Evolutionary conservation across 176 grass and related monocot genomes (phyloP), one percentile per base, ranked within the genome.

Genomic region (Miscanthus lutarioriparius): DNA sequence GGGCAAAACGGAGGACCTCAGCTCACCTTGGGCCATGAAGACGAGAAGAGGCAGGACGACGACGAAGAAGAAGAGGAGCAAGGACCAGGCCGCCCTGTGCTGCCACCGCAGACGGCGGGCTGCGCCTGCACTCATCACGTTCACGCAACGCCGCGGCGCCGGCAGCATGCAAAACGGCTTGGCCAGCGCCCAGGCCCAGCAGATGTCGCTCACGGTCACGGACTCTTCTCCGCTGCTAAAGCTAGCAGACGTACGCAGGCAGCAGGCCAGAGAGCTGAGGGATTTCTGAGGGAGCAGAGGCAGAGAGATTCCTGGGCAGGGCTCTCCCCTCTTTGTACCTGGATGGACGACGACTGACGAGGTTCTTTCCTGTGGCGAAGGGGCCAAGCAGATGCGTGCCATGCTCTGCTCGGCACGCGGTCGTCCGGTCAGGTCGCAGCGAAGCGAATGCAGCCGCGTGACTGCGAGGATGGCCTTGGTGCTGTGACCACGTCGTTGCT

Each of bases 291-390:
- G 1, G 28, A 30, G 28, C 28, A 30, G 28, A 30, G 28, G 28
- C 28, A 30, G 28, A 30, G 28, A 30, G 28, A 30, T 30, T 30
- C 48, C 53, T n/a, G 19, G 53, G 47, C 47, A 3, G 47, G 47
- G 53, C 53, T 58, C 53, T 58, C 53, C 53, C 53, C 63, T n/a
- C 28, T 61, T 82, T 17, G 25, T 49, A n/a, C 9, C 30, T 56
- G 16, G 85, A 44, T 56, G 16, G 85, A 44, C 5, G 45, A 19
- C 51, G 51, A 54, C 17, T 22, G 79, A 82, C 74, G 74, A 87
- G 71, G 72, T 10, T 70, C 74, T 13, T 27, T 23, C 30, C 10
- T 20, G 56, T 63, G 75, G 56, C 75, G 26, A 63, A 41, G 56
- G 51, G n/a, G 75, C 39, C 44, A 74, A 82, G 65, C 51, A 53